phyloP scores from a whole-genome alignment of 768 basidiomycete genomes.

The Pisolithus sp. region DNA sequence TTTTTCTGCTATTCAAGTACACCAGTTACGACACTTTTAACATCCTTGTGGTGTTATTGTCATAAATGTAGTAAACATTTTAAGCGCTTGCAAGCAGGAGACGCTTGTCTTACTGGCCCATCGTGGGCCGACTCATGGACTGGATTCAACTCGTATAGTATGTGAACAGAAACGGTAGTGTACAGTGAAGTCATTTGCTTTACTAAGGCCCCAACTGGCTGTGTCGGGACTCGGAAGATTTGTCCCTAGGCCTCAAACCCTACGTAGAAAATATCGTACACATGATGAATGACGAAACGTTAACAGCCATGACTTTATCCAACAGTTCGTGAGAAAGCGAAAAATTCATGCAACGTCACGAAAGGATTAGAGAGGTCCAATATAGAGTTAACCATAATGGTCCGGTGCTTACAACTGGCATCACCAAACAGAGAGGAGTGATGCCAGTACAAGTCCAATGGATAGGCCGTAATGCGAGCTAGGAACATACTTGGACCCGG shows the following conservation, averaged over 20 bases:
- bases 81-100: too few relatives aligned
- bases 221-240: background rate
- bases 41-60: too few relatives aligned
- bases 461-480: conserved; percentile 4
- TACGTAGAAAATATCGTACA: conserved; percentile 9
- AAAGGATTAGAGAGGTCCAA: background rate
- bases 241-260: background rate
- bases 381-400: background rate
- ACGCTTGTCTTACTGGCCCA: too few relatives aligned
- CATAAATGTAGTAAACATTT: too few relatives aligned
- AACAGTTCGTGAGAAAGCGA: background rate
- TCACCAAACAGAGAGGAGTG: conserved; percentile 7
- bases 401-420: background rate
- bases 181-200: background rate
- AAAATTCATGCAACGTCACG: conserved; percentile 1
- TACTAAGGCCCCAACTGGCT: background rate
- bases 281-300: background rate
- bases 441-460: conserved; percentile 12
- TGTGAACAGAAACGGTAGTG: background rate
- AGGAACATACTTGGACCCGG: conserved; percentile 20
- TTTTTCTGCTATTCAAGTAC: too few relatives aligned
- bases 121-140: background rate
- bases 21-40: too few relatives aligned
- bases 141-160: background rate
- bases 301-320: background rate